Evolutionary conservation across 2,329 filamentous ascomycete species (phyloP).

Genomic region (Penicillium sp.): DNA sequence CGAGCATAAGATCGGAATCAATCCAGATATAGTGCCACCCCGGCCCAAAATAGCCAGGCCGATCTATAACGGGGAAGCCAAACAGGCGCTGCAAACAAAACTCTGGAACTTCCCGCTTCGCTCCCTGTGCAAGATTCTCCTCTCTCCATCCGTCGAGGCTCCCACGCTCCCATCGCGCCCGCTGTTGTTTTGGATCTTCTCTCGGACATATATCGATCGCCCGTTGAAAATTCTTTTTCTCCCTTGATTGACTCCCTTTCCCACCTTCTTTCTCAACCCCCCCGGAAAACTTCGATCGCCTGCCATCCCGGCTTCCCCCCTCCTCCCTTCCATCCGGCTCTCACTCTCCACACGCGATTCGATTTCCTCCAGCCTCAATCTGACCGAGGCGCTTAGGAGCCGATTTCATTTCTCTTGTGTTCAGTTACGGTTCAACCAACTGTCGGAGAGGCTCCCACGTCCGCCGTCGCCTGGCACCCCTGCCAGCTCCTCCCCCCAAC

Average conservation of each 20-base stretch:
- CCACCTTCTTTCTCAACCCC: conserved; percentile 5
- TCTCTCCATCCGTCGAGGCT: conserved; percentile 18
- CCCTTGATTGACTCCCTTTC: conserved; percentile 22
- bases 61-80: conserved; percentile 24
- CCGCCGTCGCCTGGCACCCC: conserved; percentile 25
- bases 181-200: conserved; percentile 14
- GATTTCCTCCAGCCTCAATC: conserved; percentile 8
- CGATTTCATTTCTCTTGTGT: conserved; percentile 17
- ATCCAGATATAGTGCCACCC: too few relatives aligned
- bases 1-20: too few relatives aligned
- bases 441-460: conserved; percentile 20
- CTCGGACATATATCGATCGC: conserved; percentile 4
- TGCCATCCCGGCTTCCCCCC: conserved; percentile 7
- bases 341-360: conserved; percentile 8
- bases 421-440: conserved; percentile 15
- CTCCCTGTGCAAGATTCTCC: conserved; percentile 25
- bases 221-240: conserved; percentile 11
- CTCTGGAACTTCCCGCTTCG: conserved; percentile 23
- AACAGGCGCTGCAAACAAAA: conserved; percentile 27
- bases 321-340: conserved; percentile 21
- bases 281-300: conserved; percentile 20
- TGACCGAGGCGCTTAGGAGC: conserved; percentile 17
- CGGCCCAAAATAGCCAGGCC: conserved; percentile 2
- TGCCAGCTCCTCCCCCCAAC: conserved; percentile 24
- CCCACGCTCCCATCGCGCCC: conserved; percentile 7